These are phyloP conservation scores for Lepidium campestre DNA, from an alignment of 441 rosid genomes.

Conservation along the genomic window DNA sequence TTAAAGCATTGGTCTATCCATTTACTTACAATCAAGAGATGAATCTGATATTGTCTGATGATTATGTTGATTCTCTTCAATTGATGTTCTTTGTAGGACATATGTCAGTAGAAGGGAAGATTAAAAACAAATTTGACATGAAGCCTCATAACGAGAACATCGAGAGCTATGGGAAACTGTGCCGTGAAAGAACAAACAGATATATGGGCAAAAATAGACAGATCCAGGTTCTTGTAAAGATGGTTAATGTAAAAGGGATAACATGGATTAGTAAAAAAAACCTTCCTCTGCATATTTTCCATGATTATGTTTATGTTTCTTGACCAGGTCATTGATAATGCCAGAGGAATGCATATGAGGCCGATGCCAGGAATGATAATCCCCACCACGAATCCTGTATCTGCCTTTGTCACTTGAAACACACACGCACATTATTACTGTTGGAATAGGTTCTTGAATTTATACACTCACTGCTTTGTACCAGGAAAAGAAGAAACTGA, in stretches of 20 bases:
- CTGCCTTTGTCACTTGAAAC: not conserved
- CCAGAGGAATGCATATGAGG: constrained; percentile 55
- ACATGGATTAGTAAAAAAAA: not conserved
- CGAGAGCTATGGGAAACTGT: constrained; percentile 53
- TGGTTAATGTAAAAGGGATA: not conserved
- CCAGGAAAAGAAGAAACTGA: constrained; percentile 58
- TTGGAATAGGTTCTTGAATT: not conserved
- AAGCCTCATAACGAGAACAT: constrained; percentile 55
- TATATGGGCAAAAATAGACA: constrained; percentile 51
- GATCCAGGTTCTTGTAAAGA: constrained; percentile 38
- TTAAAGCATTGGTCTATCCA: not conserved
- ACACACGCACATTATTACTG: not conserved
- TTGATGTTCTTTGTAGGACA: constrained; percentile 31
- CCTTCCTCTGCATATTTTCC: not conserved
- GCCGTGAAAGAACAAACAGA: constrained; percentile 53
- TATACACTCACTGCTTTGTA: constrained; percentile 20
- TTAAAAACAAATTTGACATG: constrained; percentile 59
- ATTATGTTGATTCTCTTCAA: not conserved
- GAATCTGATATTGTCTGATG: not conserved
- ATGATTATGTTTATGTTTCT: constrained; percentile 14
- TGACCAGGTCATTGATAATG: constrained; percentile 59
- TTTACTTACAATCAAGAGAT: not conserved
- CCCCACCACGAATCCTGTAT: constrained; percentile 30
- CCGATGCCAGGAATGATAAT: constrained; percentile 52
- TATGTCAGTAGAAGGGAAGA: constrained; percentile 45